Evolutionary conservation across 108 stramenopile genomes (phyloP), one percentile per base, ranked within the genome.

Genomic region (Skeletonema potamos): DNA sequence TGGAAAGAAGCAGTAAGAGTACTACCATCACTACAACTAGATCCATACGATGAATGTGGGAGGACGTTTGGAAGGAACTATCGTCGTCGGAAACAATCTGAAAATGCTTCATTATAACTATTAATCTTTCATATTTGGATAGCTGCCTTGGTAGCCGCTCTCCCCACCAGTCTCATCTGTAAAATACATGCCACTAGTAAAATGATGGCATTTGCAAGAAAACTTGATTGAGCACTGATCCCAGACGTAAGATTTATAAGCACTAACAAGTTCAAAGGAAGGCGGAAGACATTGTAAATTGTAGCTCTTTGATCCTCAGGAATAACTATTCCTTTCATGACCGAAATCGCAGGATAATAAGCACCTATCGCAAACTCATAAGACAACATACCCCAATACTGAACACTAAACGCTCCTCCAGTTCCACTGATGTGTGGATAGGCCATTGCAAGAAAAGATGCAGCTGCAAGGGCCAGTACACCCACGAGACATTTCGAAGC

Each of bases 351-450:
- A 4, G 98, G 97, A 58, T 89, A 97, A 82, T 98, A 99, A 68
- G 95, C 81, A 17, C 98, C 98, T 20, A 98, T 96, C 71, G 88
- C 89, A 18, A 86, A 85, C 76, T 99, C 98, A 82, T 97, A 99
- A 2, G 91, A 46, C 29, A 92, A 78, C 86, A 99, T 96, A 30
- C 86, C 96, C 26, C 83, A 6, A 61, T 92, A 91, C 34, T 86
- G 73, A 11, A 94, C 46, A 2, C 83, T 85, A 15, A 82, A 27
- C 1, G 70, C 69, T 10, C 62, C 68, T 54, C 79, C 12, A 86
- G 5, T 3, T 71, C 84, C 12, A 83, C 78, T 17, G 81, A 55
- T 6, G 66, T 62, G 62, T 12, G 77, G 77, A 20, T 51, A 27
- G 24, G 70, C 70, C 77, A 78, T 78, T 28, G 77, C 77, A 60